Conservation (phyloP, 306 rosid species). For the Cucumis cinereus region DNA sequence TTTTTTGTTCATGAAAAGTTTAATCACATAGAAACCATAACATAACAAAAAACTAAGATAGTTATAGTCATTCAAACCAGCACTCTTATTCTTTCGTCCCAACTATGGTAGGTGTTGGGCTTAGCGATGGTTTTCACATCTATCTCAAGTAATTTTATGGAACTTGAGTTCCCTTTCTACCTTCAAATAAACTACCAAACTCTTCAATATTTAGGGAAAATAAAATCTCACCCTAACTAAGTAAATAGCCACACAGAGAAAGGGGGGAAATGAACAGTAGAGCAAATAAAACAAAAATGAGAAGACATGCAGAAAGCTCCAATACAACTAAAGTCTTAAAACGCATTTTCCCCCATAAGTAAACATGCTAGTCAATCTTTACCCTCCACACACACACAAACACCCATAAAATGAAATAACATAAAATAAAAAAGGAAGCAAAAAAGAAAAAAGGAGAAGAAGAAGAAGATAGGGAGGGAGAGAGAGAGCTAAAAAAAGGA, state of each 20-base stretch:
- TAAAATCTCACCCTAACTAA: neutral
- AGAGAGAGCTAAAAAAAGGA: conserved; percentile 3
- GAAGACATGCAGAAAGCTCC: neutral
- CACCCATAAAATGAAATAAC: neutral
- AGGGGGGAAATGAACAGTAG: neutral
- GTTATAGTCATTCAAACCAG: neutral
- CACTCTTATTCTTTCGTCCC: neutral
- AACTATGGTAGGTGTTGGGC: neutral
- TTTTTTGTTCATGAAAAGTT: too few species aligned
- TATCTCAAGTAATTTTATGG: too few species aligned
- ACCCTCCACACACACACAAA: neutral
- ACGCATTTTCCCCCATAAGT: neutral
- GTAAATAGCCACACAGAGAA: neutral
- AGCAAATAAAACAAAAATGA: neutral
- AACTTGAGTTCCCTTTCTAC: neutral
- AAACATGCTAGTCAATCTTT: neutral
- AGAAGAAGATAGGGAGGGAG: neutral
- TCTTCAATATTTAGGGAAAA: neutral
- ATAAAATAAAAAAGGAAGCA: too few species aligned
- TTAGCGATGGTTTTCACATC: too few species aligned
- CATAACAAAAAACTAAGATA: too few species aligned
- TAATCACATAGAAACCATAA: too few species aligned
- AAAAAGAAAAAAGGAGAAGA: neutral
- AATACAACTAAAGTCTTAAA: neutral
- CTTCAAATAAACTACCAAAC: neutral